Evolutionary conservation across 2,329 filamentous ascomycete species (phyloP).

Genomic region (Aspergillus pseudoglaucus): DNA sequence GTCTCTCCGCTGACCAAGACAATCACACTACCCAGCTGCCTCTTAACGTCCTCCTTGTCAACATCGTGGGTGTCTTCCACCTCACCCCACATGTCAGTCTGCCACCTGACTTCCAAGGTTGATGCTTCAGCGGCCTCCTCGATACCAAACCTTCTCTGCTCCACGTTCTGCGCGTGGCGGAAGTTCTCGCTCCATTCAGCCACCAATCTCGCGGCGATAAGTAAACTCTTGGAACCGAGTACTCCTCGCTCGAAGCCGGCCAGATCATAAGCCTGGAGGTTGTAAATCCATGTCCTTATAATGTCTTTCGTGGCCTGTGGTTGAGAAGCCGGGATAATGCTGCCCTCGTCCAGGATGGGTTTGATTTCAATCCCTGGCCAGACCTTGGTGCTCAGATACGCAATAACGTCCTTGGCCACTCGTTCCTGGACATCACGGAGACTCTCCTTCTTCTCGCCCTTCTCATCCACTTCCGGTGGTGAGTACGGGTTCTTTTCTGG

Average conservation of each 20-base stretch:
- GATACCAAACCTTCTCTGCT: conserved; percentile 58
- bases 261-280: conserved; percentile 70
- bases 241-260: conserved; percentile 79
- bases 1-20: conserved; percentile 64
- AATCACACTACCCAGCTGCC: conserved; percentile 82
- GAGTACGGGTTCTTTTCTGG: conserved; percentile 50
- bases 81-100: conserved; percentile 87
- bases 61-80: conserved; percentile 98
- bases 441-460: conserved; percentile 46
- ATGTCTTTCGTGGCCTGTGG: conserved; percentile 67
- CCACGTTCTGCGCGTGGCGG: conserved; percentile 42
- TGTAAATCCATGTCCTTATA: conserved; percentile 68
- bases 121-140: conserved; percentile 73
- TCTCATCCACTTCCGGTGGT: conserved; percentile 42
- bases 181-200: conserved; percentile 81
- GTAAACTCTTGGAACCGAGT: conserved; percentile 78
- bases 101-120: conserved; percentile 82
- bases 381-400: conserved; percentile 62
- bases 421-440: conserved; percentile 67
- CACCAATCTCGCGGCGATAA: conserved; percentile 69
- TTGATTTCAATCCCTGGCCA: conserved; percentile 78
- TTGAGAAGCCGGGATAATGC: conserved; percentile 71
- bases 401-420: conserved; percentile 63
- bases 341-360: conserved; percentile 72
- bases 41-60: conserved; percentile 76